Conservation (phyloP, 2,329 filamentous ascomycete species). For the Tolypocladium tropicale region DNA sequence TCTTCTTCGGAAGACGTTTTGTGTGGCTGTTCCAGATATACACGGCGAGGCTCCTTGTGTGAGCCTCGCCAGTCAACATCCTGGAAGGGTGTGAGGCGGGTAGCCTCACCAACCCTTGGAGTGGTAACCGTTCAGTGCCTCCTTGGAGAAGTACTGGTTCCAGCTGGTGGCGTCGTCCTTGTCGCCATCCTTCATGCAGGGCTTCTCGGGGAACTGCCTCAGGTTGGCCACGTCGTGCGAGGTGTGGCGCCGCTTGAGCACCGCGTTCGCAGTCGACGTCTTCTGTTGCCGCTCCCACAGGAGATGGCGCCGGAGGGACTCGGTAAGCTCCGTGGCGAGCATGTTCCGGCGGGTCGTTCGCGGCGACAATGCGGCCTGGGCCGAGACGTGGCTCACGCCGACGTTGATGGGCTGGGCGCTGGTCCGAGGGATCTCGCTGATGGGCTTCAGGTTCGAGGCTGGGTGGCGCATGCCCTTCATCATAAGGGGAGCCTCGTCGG, state of each 20-base stretch:
- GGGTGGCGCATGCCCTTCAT: conserved; percentile 49
- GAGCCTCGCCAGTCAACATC: conserved; percentile 8
- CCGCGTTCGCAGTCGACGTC: conserved; percentile 77
- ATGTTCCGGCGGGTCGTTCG: conserved; percentile 90
- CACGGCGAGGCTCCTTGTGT: conserved; percentile 8
- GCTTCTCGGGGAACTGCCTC: conserved; percentile 64
- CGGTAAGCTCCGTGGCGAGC: conserved; percentile 88
- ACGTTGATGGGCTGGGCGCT: conserved; percentile 67
- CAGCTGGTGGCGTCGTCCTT: conserved; percentile 62
- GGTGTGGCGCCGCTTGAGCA: conserved; percentile 82
- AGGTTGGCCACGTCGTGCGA: conserved; percentile 86
- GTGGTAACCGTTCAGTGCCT: conserved; percentile 45
- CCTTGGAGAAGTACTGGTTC: conserved; percentile 80
- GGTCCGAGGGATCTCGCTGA: conserved; percentile 56
- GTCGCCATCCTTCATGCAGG: conserved; percentile 48
- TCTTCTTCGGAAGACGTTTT: conserved; percentile 11
- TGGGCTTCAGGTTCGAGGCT: conserved; percentile 33
- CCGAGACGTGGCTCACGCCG: conserved; percentile 51
- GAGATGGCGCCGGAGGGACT: conserved; percentile 82
- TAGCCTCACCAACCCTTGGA: conserved; percentile 29
- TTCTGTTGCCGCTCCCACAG: conserved; percentile 95
- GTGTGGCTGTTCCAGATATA: conserved; percentile 18
- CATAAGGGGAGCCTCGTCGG: conserved; percentile 51
- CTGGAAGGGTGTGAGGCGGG: background rate
- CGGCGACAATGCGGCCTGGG: conserved; percentile 74